phyloP scores from a whole-genome alignment of 2,329 filamentous ascomycete genomes.

The Penicillium sp. region DNA sequence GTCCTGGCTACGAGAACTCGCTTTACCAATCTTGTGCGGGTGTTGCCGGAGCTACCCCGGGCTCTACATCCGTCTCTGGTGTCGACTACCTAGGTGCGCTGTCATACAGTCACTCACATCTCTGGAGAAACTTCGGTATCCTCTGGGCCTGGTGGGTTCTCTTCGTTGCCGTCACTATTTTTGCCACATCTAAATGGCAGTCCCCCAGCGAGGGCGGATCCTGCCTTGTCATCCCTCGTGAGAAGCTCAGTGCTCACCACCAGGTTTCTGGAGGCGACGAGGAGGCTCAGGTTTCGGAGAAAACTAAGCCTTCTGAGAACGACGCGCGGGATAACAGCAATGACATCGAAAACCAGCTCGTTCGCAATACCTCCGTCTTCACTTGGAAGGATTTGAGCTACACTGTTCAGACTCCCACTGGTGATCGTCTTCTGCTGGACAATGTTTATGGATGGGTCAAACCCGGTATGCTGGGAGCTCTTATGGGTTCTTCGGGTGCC shows the following conservation, averaged over 20 bases:
- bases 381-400: constrained; percentile 13
- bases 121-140: constrained; percentile 64
- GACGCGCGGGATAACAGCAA: constrained; percentile 15
- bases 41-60: constrained; percentile 55
- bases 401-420: constrained; percentile 10
- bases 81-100: constrained; percentile 60
- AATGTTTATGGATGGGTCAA: constrained; percentile 14
- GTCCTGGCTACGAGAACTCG: constrained; percentile 31
- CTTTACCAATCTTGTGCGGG: constrained; percentile 46
- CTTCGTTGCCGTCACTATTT: constrained; percentile 59
- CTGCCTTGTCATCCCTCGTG: constrained; percentile 62
- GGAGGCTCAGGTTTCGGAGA: constrained; percentile 44
- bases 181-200: constrained; percentile 59
- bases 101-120: constrained; percentile 52
- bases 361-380: constrained; percentile 12
- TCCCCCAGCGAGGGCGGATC: constrained; percentile 53
- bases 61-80: constrained; percentile 53
- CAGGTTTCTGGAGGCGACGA: constrained; percentile 42
- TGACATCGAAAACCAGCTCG: constrained; percentile 8
- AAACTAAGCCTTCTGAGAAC: constrained; percentile 18
- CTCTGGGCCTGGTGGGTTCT: constrained; percentile 64
- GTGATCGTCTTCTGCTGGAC: constrained; percentile 9
- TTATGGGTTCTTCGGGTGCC: constrained; percentile 13
- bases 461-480: constrained; percentile 12
- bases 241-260: constrained; percentile 27